Conservation (phyloP, 805 yeast species). For the Teunomyces lycoperdinae region DNA sequence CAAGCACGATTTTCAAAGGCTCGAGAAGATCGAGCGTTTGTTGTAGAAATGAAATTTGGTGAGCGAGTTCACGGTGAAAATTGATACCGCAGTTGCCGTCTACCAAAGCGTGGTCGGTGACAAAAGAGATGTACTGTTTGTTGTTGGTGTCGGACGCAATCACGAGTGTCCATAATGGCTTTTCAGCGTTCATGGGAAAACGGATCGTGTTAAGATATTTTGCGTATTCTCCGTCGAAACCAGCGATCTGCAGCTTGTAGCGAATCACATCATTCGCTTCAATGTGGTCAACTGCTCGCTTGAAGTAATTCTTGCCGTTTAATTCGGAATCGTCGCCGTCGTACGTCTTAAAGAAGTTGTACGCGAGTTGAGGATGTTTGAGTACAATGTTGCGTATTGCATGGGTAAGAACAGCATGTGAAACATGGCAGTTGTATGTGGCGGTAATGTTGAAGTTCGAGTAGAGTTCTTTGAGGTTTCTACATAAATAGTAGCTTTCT, state of each 20-base stretch:
- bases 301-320: background rate
- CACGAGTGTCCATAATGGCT: background rate
- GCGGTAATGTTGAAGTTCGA: constrained; percentile 24
- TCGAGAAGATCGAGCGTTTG: background rate
- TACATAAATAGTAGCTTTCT: constrained; percentile 21
- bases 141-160: background rate
- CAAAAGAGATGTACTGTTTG: constrained; percentile 15
- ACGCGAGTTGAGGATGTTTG: constrained; percentile 9
- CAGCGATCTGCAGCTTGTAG: background rate
- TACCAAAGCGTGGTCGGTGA: constrained; percentile 14
- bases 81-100: constrained; percentile 33
- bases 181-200: background rate
- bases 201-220: background rate
- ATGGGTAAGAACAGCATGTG: constrained; percentile 1
- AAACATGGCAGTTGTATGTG: constrained; percentile 11
- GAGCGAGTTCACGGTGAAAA: constrained; percentile 25
- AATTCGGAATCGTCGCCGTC: background rate
- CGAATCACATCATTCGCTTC: background rate
- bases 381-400: constrained; percentile 1
- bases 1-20: background rate
- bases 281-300: background rate
- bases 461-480: constrained; percentile 17
- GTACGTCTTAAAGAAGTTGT: constrained; percentile 16
- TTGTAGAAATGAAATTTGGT: constrained; percentile 10
- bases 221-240: background rate